A percentile compares a stretch with the other conserved stretches of the same genome.
Conservation (phyloP, 345 rosid genomes). For the Salix suchowensis region DNA sequence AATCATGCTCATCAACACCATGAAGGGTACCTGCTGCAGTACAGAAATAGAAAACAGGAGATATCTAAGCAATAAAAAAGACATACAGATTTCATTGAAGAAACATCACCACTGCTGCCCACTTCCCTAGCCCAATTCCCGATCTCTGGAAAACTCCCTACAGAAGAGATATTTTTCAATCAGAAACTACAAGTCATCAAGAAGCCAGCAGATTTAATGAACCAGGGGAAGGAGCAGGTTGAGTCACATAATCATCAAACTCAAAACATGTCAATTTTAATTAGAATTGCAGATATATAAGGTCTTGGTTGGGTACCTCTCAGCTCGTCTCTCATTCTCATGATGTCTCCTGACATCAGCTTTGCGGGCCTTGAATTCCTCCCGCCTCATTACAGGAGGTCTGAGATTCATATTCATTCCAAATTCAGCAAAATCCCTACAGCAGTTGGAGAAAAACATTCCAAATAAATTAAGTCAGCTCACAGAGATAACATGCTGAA, state of each 20-base stretch:
- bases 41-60: background rate
- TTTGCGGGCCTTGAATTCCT: conserved; percentile 85
- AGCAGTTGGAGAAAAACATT: background rate
- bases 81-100: conserved; percentile 61
- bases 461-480: background rate
- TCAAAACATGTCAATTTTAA: background rate
- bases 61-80: conserved; percentile 14
- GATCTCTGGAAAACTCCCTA: conserved; percentile 69
- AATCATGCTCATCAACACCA: background rate
- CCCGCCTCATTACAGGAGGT: conserved; percentile 87
- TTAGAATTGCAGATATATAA: no score
- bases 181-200: background rate
- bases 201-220: background rate
- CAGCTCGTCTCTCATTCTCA: conserved; percentile 69
- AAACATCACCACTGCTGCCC: conserved; percentile 43
- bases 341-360: conserved; percentile 81
- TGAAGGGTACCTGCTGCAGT: conserved; percentile 4
- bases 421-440: conserved; percentile 78
- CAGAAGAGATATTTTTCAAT: background rate
- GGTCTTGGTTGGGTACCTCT: conserved; percentile 42
- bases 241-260: background rate
- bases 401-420: conserved; percentile 75
- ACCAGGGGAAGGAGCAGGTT: background rate
- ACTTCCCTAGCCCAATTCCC: conserved; percentile 68
- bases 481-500: background rate